Percentiles rank a stretch among this genome's conserved stretches.
Conservation (phyloP, 805 yeast species). For the Saturnispora bothae region DNA sequence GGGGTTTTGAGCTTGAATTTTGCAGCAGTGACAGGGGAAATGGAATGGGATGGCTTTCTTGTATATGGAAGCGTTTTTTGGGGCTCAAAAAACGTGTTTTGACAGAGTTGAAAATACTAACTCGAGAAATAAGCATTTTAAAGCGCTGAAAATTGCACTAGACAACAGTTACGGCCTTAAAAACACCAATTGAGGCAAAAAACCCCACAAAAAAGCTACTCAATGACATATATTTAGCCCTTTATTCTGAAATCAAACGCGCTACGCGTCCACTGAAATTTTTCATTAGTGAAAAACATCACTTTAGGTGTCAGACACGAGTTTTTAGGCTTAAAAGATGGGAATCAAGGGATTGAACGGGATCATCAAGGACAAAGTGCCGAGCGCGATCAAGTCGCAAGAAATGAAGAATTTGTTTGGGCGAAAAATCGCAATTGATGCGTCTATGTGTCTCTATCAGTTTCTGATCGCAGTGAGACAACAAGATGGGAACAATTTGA, state of each 20-base stretch:
- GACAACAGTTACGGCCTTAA: too few relatives aligned
- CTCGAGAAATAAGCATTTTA: too few relatives aligned
- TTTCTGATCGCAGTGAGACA: slow-evolving; percentile 94
- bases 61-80: too few relatives aligned
- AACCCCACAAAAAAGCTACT: too few relatives aligned
- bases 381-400: slow-evolving; percentile 60
- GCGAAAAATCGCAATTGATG: slow-evolving; percentile 93
- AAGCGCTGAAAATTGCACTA: too few relatives aligned
- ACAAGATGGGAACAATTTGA: slow-evolving; percentile 89
- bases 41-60: too few relatives aligned
- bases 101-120: background rate
- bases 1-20: too few relatives aligned
- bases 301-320: background rate
- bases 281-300: background rate
- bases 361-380: slow-evolving; percentile 82
- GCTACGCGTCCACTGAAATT: too few relatives aligned
- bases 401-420: slow-evolving; percentile 86
- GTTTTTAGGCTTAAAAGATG: slow-evolving; percentile 15
- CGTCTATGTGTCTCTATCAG: slow-evolving; percentile 95
- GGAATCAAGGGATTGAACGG: slow-evolving; percentile 66
- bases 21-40: too few relatives aligned
- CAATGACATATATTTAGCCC: too few relatives aligned
- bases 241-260: too few relatives aligned
- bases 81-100: background rate
- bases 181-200: slow-evolving; percentile 36